Base-by-base conservation (phyloP, 2,329 filamentous ascomycete genomes). In the Ophiocordyceps australis region DNA sequence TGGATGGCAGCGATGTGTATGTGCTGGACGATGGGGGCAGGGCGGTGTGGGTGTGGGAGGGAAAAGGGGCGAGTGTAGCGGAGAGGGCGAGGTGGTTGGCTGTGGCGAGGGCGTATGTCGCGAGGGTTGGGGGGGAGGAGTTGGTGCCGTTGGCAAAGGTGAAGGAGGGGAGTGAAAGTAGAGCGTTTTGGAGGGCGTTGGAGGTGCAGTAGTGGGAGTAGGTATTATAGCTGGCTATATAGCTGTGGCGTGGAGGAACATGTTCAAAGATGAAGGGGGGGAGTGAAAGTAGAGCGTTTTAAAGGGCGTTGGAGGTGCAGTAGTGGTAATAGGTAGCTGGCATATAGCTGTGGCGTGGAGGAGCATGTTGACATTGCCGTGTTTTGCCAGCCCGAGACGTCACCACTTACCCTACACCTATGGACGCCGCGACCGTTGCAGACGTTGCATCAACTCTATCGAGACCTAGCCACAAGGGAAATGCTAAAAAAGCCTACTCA, bases 21-120 rank as follows among this genome's bases (percentile, higher is more conserved):
- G 41, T 78, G 13, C 52, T 74, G 13, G 60, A 65, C 31, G 67
- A 73, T 35, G 55, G 52, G 1, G 68, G 69, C 6, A 58, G 43
- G 26, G 49, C 49, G 7, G 51, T 77, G 18, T 78, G 71, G 70
- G 66, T 77, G 3, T 77, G 73, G 73, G 59, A 74, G 38, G 73
- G 73, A 1, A 45, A 48, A 3, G 50, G 53, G 2, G 69, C 72
- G 7, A 76, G 70, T 41, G 46, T 47, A 18, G 47, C 44, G 2
- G 73, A 77, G 47, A 72, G 58, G 43, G 57, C 62, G 5, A 52
- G 54, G 41, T 78, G 73, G 73, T 45, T 73, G 23, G 56, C 54
- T 30, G 57, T 70, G 5, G 61, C 64, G n/a, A 61, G 72, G 46
- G 50, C 52, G 5, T 73, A 73, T 34, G 40, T 66, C 25, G 48